Evolutionary conservation across 2,329 filamentous ascomycete genomes (phyloP).

Genomic region (Ceratocystis smalleyi): DNA sequence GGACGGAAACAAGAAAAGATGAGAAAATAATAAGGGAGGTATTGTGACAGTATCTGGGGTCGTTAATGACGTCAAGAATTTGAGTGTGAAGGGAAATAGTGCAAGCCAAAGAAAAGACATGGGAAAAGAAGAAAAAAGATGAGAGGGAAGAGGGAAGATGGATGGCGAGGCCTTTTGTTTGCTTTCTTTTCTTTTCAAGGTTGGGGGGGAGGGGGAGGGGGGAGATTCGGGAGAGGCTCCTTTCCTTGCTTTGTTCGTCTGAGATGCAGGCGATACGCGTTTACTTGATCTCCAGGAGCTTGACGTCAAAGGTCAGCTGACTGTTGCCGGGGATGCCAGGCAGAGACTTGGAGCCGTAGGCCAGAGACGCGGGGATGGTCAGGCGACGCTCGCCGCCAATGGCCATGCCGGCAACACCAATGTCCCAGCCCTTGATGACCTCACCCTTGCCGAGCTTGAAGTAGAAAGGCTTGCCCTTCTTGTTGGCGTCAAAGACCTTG

Average conservation of each 20-base stretch:
- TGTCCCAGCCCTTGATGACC: constrained; percentile 98
- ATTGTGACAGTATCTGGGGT: constrained; percentile 9
- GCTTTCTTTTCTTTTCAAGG: neutral
- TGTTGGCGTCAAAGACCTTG: constrained; percentile 97
- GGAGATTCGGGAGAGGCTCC: neutral
- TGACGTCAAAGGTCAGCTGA: constrained; percentile 81
- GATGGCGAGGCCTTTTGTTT: constrained; percentile 1
- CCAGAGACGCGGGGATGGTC: constrained; percentile 71
- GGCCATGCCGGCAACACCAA: constrained; percentile 82
- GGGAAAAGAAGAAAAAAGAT: neutral
- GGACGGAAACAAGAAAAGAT: neutral
- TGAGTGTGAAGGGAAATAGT: neutral
- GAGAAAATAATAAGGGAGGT: neutral
- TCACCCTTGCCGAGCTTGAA: constrained; percentile 91
- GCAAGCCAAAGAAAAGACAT: neutral
- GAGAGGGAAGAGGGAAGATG: neutral
- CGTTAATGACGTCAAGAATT: constrained; percentile 11
- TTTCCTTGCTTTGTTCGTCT: neutral
- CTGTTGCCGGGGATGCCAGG: constrained; percentile 86
- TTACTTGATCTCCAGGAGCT: constrained; percentile 72
- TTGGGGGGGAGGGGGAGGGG: neutral
- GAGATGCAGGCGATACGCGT: constrained; percentile 15
- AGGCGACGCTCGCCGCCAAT: constrained; percentile 87
- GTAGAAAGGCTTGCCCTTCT: constrained; percentile 93
- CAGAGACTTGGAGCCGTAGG: constrained; percentile 70